Conservation (phyloP, 2,329 filamentous ascomycete species). For the Alternaria sp. region DNA sequence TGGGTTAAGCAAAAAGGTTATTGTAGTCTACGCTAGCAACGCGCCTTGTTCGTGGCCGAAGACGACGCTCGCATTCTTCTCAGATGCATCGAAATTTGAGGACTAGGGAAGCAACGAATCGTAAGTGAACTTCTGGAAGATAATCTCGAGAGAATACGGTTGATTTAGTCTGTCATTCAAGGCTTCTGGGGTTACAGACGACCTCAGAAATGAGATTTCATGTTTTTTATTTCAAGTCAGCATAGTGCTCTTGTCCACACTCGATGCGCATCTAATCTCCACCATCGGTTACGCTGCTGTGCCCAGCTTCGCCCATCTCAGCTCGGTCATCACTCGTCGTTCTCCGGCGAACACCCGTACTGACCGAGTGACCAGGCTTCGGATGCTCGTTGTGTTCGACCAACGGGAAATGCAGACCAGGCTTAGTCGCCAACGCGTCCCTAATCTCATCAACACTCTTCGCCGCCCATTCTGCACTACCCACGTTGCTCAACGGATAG, state of each 20-base stretch:
- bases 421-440: slow-evolving; percentile 50
- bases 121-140: background rate
- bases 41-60: background rate
- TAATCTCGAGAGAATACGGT: background rate
- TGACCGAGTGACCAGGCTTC: slow-evolving; percentile 11
- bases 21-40: background rate
- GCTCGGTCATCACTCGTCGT: background rate
- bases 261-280: background rate
- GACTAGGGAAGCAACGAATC: background rate
- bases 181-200: background rate
- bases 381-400: slow-evolving; percentile 21
- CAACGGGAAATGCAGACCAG: slow-evolving; percentile 25
- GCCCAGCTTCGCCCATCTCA: background rate
- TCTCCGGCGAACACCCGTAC: background rate
- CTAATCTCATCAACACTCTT: slow-evolving; percentile 52
- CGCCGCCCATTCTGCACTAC: slow-evolving; percentile 46
- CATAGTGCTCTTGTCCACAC: background rate
- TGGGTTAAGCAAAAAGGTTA: background rate
- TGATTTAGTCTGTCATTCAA: background rate
- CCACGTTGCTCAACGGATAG: slow-evolving; percentile 60
- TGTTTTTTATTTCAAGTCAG: background rate
- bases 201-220: background rate
- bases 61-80: background rate
- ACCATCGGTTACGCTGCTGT: background rate
- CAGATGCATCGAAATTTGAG: background rate